Evolutionary conservation across 2,329 filamentous ascomycete species (phyloP).

Genomic region (Colletotrichum sp.): DNA sequence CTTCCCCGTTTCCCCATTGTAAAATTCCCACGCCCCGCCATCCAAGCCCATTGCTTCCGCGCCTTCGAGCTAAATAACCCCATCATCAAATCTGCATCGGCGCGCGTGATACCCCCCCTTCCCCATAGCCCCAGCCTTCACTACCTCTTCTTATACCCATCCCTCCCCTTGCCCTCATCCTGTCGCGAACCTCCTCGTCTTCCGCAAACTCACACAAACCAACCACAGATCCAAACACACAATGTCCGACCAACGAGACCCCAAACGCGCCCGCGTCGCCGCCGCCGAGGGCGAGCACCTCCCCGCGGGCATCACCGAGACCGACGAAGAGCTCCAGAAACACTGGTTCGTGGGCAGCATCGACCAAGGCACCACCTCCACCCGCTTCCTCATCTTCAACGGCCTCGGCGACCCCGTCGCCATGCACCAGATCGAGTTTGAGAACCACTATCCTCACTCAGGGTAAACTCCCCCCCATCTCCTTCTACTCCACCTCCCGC

Average conservation of each 20-base stretch:
- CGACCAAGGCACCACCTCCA: slow-evolving; percentile 90
- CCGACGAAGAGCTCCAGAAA: slow-evolving; percentile 33
- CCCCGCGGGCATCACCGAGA: slow-evolving; percentile 35
- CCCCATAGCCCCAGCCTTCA: neutral
- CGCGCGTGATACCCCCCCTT: neutral
- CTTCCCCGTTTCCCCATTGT: neutral
- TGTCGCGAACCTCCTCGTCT: no score
- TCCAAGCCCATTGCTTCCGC: neutral
- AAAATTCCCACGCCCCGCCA: neutral
- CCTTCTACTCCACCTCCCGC: neutral
- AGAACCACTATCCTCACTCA: slow-evolving; percentile 82
- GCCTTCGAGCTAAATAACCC: neutral
- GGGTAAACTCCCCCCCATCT: slow-evolving; percentile 63
- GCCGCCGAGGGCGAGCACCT: slow-evolving; percentile 25
- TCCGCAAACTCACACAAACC: neutral
- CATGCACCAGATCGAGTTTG: slow-evolving; percentile 86
- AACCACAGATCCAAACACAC: neutral
- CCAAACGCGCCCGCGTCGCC: slow-evolving; percentile 11
- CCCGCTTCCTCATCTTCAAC: slow-evolving; percentile 90
- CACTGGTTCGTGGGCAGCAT: slow-evolving; percentile 83
- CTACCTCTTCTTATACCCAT: neutral
- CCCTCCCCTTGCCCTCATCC: no score
- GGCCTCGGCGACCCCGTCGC: slow-evolving; percentile 78
- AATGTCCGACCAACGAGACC: slow-evolving; percentile 17
- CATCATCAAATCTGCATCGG: neutral